Evolutionary conservation across 176 grass and related monocot species (phyloP).

Genomic region (Lolium perenne): DNA sequence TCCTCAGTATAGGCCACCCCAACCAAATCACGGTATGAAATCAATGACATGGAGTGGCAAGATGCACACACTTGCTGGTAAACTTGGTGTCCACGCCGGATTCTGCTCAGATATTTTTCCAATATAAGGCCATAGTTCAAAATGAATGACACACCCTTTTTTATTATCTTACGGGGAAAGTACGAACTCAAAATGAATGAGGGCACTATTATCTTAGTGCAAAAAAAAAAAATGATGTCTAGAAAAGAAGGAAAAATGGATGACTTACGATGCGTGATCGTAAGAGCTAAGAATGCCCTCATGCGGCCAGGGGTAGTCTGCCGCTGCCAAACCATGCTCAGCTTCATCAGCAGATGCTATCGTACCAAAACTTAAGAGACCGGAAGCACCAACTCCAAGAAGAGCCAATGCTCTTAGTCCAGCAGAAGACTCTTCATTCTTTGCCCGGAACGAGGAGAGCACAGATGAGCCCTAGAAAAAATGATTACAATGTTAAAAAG

Average conservation of each 20-base stretch:
- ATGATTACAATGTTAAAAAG: constrained; percentile 10
- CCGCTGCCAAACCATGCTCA: constrained; percentile 83
- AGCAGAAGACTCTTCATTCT: constrained; percentile 71
- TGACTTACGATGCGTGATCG: constrained; percentile 92
- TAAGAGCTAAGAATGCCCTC: constrained; percentile 97
- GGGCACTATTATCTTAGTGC: too few species aligned
- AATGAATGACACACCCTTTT: constrained; percentile 6
- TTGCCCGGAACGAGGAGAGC: constrained; percentile 56
- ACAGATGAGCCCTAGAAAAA: constrained; percentile 62
- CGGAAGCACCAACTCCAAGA: constrained; percentile 80
- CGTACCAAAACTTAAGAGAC: constrained; percentile 76
- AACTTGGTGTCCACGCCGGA: constrained; percentile 94
- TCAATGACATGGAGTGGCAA: constrained; percentile 96
- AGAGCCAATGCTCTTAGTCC: constrained; percentile 77
- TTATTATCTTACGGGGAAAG: neutral
- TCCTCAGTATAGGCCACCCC: constrained; percentile 98
- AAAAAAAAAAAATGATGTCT: neutral
- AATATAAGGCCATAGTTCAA: constrained; percentile 23
- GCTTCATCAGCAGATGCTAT: constrained; percentile 92
- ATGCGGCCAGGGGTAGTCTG: constrained; percentile 95
- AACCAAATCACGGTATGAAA: constrained; percentile 94
- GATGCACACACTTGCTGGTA: constrained; percentile 98
- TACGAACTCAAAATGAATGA: too few species aligned
- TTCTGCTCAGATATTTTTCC: constrained; percentile 56
- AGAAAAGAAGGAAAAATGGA: neutral